Evolutionary conservation across 495 filamentous ascomycete species (phyloP), one percentile per base, ranked within the genome.

Genomic region (Podospora anserina): DNA sequence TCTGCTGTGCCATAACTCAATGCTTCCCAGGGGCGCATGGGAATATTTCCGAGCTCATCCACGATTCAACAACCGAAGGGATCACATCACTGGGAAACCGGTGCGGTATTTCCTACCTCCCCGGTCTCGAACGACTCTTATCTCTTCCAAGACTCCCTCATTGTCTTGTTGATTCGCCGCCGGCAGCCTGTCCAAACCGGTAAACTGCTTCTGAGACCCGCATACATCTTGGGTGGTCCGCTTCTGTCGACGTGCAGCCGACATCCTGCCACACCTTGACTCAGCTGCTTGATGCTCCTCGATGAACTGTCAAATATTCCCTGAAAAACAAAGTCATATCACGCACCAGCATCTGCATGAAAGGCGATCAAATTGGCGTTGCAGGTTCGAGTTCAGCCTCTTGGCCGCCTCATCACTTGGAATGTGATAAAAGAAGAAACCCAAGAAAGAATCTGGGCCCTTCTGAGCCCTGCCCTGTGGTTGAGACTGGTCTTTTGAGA

Each of bases 211-310:
- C 39, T 49, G 39, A 49, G 39, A 49, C 39, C 39, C 15, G 39
- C 39, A 16, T 49, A 49, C 39, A 49, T 61, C 23, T 13, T 32
- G 27, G 13, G 16, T 49, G 27, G 15, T 20, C 61, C 61, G 13
- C 34, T 44, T 63, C 34, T 19, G 61, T 63, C 61, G 28, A 63
- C 30, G 30, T 63, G 61, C 61, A 63, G 30, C 30, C 30, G 4
- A 20, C 34, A 32, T 19, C 28, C 27, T 63, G 28, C 61, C 28
- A 1, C 28, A 49, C 30, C 11, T 63, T 63, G 30, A 44, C 30
- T 63, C 61, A 63, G 30, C 61, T 39, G 28, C 20, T 16, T 26
- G 18, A 61, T 32, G 28, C 7, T 32, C 20, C 4, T 27, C 16
- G 28, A 49, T 49, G 39, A 49, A 16, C 15, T 49, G 39, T 49